Evolutionary conservation across 768 basidiomycete genomes (phyloP).

Genomic region (Chalciporus chontae): DNA sequence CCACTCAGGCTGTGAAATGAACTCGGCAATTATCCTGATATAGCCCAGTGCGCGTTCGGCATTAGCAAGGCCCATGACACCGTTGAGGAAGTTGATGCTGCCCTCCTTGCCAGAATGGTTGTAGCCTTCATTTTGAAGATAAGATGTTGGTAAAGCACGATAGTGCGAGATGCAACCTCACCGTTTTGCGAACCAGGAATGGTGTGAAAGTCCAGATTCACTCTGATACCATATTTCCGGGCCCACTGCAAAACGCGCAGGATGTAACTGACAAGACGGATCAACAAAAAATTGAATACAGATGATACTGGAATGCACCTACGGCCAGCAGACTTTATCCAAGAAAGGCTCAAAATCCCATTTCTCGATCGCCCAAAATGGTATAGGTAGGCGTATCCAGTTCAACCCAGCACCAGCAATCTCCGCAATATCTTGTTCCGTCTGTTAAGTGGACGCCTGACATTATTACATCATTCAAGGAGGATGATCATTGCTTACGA

Average conservation of each 20-base stretch:
- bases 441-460: slow-evolving; percentile 40
- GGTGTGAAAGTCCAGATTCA: slow-evolving; percentile 77
- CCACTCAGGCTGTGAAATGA: slow-evolving; percentile 77
- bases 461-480: not conserved
- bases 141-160: not conserved
- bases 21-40: slow-evolving; percentile 72
- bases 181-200: slow-evolving; percentile 81
- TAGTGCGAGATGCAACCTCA: slow-evolving; percentile 11
- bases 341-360: slow-evolving; percentile 76
- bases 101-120: slow-evolving; percentile 64
- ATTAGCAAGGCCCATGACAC: slow-evolving; percentile 84
- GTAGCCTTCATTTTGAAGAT: slow-evolving; percentile 34
- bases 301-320: slow-evolving; percentile 17
- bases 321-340: slow-evolving; percentile 72
- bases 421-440: slow-evolving; percentile 83
- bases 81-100: slow-evolving; percentile 57
- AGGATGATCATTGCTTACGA: slow-evolving; percentile 46
- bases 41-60: slow-evolving; percentile 76
- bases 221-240: slow-evolving; percentile 85
- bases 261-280: slow-evolving; percentile 51
- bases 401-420: slow-evolving; percentile 88
- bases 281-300: slow-evolving; percentile 4
- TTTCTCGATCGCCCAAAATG: slow-evolving; percentile 84
- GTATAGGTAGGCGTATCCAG: slow-evolving; percentile 77
- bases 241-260: slow-evolving; percentile 76